Evolutionary conservation across 441 rosid species (phyloP), one percentile per base, ranked within the genome.

Genomic region (Isatis lusitanica): DNA sequence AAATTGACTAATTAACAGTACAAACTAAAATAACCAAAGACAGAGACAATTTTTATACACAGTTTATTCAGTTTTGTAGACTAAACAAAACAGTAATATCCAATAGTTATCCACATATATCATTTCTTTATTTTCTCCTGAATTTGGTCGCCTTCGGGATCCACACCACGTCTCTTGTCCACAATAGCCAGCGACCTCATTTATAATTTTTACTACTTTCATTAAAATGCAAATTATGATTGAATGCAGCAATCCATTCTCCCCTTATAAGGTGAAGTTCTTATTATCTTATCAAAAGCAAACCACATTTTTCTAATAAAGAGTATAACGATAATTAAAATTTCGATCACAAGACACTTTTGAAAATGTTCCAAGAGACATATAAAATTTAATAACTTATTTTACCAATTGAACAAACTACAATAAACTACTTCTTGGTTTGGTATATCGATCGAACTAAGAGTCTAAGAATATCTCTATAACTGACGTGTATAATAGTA

Each of bases 151-250:
- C 35, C 71, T 47, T 76, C 52, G 79, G 79, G 79, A 76, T 76
- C 72, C 63, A 58, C 79, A 76, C 63, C 72, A 76, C 79, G 71
- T 70, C 75, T 70, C 75, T 76, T 76, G 66, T 70, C 70, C 75
- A 63, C 4, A 56, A 46, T 56, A 15, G 60, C 56, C 66, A 57
- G 31, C 61, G 12, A 63, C 47, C 57, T 38, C 28, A 33, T 36
- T 44, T 47, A 35, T 31, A 21, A 21, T 38, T 40, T 74, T 66
- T 4, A 16, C 50, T 66, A 26, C 16, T 55, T 9, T 64, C n/a
- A 17, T 3, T 4, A 40, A 5, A 66, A n/a, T n/a, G 15, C 21
- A 66, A n/a, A 4, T 60, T 48, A 30, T 30, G 6, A 66, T 74
- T 16, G 6, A 35, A 36, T 26, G 44, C 36, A 33, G 43, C 13